phyloP scores from a whole-genome alignment of 208 protist species.

The Wallacemonas rigidus region DNA sequence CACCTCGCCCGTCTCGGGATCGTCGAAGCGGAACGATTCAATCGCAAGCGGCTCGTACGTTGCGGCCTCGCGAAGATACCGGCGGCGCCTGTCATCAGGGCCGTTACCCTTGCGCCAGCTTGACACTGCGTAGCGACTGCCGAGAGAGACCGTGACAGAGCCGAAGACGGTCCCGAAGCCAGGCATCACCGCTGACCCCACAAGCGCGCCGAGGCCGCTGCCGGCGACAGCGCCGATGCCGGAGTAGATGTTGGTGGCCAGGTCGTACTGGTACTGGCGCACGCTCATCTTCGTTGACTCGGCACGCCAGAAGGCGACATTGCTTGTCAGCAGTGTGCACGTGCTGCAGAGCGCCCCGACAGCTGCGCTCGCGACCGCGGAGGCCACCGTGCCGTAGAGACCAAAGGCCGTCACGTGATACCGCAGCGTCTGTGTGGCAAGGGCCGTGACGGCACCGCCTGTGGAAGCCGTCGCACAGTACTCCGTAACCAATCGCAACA shows the following conservation, averaged over 20 bases:
- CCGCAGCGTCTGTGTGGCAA: constrained; percentile 42
- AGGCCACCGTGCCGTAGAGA: constrained; percentile 44
- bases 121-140: constrained; percentile 39
- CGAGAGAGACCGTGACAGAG: constrained; percentile 39
- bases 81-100: constrained; percentile 34
- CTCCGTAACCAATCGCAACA: constrained; percentile 29
- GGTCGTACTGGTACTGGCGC: constrained; percentile 59
- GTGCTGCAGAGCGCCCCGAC: constrained; percentile 43
- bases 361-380: constrained; percentile 43
- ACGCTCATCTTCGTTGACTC: constrained; percentile 28
- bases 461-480: constrained; percentile 28
- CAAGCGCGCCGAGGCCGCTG: constrained; percentile 44
- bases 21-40: constrained; percentile 15
- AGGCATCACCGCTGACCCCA: constrained; percentile 57
- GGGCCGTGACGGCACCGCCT: constrained; percentile 24
- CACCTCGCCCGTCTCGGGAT: constrained; percentile 10
- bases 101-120: constrained; percentile 37
- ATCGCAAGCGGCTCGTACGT: constrained; percentile 14
- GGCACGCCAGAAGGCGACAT: constrained; percentile 35
- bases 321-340: constrained; percentile 36
- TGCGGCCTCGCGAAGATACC: background rate
- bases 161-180: constrained; percentile 73
- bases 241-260: constrained; percentile 39
- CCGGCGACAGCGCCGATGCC: constrained; percentile 45
- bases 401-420: constrained; percentile 60